Evolutionary conservation across 1,284 basidiomycete genomes (phyloP).

Genomic region (Cutaneotrichosporon cavernicola): DNA sequence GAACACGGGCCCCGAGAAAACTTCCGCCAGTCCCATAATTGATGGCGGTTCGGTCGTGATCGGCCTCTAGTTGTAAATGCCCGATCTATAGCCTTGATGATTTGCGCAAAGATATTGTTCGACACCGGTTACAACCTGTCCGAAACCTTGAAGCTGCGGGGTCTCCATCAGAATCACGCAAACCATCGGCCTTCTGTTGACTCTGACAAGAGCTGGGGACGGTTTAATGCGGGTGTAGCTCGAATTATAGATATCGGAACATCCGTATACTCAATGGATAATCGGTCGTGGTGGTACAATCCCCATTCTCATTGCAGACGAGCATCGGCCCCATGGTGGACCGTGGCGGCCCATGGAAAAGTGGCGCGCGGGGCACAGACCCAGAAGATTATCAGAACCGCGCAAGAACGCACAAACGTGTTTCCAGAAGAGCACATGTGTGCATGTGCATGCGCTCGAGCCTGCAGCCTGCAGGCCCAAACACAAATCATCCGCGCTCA

Average conservation of each 20-base stretch:
- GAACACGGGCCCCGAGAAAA: not conserved
- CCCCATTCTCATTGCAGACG: not conserved
- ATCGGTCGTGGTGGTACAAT: too few species aligned
- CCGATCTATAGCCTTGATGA: not conserved
- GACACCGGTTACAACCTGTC: not conserved
- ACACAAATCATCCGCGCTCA: too few species aligned
- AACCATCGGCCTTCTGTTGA: not conserved
- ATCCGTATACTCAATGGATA: too few species aligned
- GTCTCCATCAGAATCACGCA: not conserved
- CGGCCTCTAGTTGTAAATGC: not conserved
- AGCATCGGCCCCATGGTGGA: not conserved
- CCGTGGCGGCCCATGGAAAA: not conserved
- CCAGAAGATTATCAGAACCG: too few species aligned
- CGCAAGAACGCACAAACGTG: not conserved
- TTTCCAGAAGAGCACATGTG: not conserved
- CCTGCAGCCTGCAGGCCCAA: too few species aligned
- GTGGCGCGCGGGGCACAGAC: not conserved
- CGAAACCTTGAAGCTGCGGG: not conserved
- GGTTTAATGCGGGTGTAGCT: not conserved
- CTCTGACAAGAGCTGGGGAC: not conserved
- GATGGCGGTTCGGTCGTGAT: not conserved
- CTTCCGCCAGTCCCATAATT: not conserved
- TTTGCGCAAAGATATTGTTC: not conserved
- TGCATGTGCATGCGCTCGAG: not conserved
- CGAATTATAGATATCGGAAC: not conserved